Conservation (phyloP, 108 stramenopile genomes). For the Asterionellopsis glacialis region DNA sequence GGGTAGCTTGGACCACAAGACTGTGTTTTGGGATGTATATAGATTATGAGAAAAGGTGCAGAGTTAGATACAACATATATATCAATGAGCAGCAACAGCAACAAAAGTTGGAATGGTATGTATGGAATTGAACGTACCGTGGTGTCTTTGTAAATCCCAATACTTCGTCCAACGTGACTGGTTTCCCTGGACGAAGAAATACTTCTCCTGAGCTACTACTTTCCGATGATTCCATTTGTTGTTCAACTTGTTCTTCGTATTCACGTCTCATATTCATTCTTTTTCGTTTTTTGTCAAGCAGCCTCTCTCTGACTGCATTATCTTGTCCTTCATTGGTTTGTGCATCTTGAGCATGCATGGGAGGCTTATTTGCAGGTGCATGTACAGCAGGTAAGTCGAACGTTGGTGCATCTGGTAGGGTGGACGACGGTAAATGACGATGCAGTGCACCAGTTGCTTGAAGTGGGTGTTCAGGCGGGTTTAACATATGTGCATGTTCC, state of each 20-base stretch:
- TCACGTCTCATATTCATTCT: constrained; percentile 63
- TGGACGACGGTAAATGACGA: too few relatives aligned
- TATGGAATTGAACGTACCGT: constrained; percentile 32
- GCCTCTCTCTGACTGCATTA: constrained; percentile 23
- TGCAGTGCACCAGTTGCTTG: too few relatives aligned
- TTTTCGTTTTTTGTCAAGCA: constrained; percentile 67
- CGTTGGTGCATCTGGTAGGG: too few relatives aligned
- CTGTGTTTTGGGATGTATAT: constrained; percentile 15
- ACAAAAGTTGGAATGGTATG: not conserved
- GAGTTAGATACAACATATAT: not conserved
- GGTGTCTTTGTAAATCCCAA: constrained; percentile 57
- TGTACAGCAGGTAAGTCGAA: too few relatives aligned
- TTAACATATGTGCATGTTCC: too few relatives aligned
- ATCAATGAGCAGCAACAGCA: not conserved
- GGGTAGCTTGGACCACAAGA: constrained; percentile 40
- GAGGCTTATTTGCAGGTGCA: too few relatives aligned
- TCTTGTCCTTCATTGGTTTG: too few relatives aligned
- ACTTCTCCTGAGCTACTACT: constrained; percentile 23
- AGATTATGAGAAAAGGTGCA: not conserved
- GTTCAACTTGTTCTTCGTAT: constrained; percentile 64
- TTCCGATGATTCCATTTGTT: constrained; percentile 65
- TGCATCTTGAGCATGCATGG: too few relatives aligned
- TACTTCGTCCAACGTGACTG: constrained; percentile 55
- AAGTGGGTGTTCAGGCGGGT: too few relatives aligned
- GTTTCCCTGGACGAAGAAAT: constrained; percentile 47